Percentiles rank a stretch among this genome's conserved stretches.
Evolutionary conservation across 768 basidiomycete genomes (phyloP).

Genomic region (Tylopilus felleus): DNA sequence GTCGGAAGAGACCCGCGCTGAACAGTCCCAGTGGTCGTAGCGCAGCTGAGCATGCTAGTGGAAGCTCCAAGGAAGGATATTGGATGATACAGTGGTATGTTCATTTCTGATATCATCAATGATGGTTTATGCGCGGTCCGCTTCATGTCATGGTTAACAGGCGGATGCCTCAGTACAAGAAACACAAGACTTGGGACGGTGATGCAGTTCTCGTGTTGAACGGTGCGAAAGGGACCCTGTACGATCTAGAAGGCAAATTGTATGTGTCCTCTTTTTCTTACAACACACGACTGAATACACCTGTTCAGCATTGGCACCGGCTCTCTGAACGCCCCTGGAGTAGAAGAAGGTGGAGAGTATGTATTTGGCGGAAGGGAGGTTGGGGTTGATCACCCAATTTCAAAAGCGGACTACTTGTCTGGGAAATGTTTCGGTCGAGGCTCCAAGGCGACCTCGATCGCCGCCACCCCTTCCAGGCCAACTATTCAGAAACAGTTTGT

Average conservation of each 20-base stretch:
- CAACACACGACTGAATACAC: neutral
- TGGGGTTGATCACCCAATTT: constrained; percentile 58
- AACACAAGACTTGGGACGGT: constrained; percentile 91
- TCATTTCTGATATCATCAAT: neutral
- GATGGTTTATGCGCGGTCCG: neutral
- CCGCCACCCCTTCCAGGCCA: constrained; percentile 23
- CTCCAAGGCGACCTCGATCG: constrained; percentile 16
- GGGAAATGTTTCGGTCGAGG: constrained; percentile 59
- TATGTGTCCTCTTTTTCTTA: constrained; percentile 32
- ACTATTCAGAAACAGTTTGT: constrained; percentile 30
- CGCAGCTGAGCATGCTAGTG: constrained; percentile 9
- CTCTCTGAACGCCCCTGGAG: constrained; percentile 41
- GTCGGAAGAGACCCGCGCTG: constrained; percentile 30
- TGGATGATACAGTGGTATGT: constrained; percentile 81
- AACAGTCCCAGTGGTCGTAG: constrained; percentile 14
- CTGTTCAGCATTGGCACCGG: constrained; percentile 49
- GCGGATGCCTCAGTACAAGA: constrained; percentile 69
- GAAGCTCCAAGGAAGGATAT: constrained; percentile 36
- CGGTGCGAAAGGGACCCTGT: constrained; percentile 46
- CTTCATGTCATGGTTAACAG: constrained; percentile 31
- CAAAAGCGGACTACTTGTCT: constrained; percentile 55
- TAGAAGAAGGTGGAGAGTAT: constrained; percentile 37
- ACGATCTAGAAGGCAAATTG: constrained; percentile 64
- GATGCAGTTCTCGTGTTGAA: constrained; percentile 63
- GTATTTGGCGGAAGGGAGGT: constrained; percentile 55